A percentile compares a stretch with the other conserved stretches of the same genome.
phyloP scores from a whole-genome alignment of 2,329 filamentous ascomycete species.

The Paracamarosporium sp. region DNA sequence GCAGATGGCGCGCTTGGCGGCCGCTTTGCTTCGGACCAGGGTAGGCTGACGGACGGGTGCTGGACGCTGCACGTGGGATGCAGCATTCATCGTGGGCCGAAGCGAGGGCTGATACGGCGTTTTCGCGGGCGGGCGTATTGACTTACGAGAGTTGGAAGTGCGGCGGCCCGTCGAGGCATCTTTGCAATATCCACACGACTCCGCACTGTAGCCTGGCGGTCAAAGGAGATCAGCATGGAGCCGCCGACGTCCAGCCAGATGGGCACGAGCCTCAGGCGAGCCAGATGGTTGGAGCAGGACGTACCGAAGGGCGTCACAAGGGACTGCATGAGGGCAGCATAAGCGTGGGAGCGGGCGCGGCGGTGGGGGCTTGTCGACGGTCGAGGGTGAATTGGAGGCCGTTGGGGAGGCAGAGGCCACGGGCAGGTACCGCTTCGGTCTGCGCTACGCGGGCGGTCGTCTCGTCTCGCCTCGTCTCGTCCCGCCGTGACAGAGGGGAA shows the following conservation, averaged over 20 bases:
- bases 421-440: neutral
- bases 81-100: constrained; percentile 32
- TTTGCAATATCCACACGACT: constrained; percentile 61
- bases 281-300: constrained; percentile 48
- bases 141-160: constrained; percentile 58
- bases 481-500: constrained; percentile 11
- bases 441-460: neutral
- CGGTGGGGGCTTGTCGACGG: constrained; percentile 32
- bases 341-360: constrained; percentile 45
- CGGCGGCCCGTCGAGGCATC: constrained; percentile 53
- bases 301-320: constrained; percentile 50
- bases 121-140: constrained; percentile 1
- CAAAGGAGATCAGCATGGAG: constrained; percentile 27
- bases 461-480: neutral
- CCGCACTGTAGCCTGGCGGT: constrained; percentile 54
- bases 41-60: neutral
- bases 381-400: constrained; percentile 14
- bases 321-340: constrained; percentile 51
- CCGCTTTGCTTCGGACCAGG: constrained; percentile 16
- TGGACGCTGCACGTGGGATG: constrained; percentile 25
- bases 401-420: constrained; percentile 13
- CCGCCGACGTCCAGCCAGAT: constrained; percentile 42
- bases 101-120: constrained; percentile 7
- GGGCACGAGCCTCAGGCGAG: constrained; percentile 42
- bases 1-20: constrained; percentile 22